A percentile compares a stretch with the other conserved stretches of the same genome.
These are phyloP conservation scores for Sequoiadendron giganteum DNA, from an alignment of 75 land plant species.

Conservation along the genomic window DNA sequence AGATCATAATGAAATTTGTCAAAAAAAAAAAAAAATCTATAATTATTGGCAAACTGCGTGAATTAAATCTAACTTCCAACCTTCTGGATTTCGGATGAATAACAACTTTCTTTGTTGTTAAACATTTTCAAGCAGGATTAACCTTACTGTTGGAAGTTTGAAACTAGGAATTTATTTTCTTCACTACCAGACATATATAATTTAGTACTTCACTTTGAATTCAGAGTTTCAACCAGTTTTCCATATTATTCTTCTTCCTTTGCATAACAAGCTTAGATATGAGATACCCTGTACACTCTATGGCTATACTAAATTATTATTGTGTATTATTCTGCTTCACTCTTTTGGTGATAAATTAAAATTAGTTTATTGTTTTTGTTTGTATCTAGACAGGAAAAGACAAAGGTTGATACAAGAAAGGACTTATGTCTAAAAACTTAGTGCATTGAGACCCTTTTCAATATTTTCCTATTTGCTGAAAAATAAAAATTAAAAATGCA, in stretches of 20 bases:
- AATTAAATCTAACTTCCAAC: no score
- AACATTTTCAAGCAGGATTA: not conserved
- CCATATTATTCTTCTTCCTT: no score
- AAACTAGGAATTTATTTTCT: not conserved
- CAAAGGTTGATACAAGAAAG: not conserved
- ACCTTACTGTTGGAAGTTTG: not conserved
- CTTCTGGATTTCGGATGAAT: not conserved
- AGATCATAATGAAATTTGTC: no score
- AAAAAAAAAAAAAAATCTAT: no score
- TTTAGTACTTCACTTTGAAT: not conserved
- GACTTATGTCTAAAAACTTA: not conserved
- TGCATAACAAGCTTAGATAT: not conserved
- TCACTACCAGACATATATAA: not conserved
- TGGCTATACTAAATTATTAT: not conserved
- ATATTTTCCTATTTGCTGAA: not conserved
- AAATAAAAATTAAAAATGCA: not conserved
- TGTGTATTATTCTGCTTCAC: not conserved
- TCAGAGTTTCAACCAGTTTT: not conserved
- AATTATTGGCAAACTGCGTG: no score
- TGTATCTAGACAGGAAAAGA: not conserved
- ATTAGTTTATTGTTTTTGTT: not conserved
- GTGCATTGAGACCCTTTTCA: not conserved
- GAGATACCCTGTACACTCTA: not conserved
- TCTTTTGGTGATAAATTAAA: not conserved
- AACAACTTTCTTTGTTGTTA: not conserved